These are phyloP conservation scores for Tilletiaria anomala DNA, from an alignment of 1,284 basidiomycete species.

Conservation along the genomic window DNA sequence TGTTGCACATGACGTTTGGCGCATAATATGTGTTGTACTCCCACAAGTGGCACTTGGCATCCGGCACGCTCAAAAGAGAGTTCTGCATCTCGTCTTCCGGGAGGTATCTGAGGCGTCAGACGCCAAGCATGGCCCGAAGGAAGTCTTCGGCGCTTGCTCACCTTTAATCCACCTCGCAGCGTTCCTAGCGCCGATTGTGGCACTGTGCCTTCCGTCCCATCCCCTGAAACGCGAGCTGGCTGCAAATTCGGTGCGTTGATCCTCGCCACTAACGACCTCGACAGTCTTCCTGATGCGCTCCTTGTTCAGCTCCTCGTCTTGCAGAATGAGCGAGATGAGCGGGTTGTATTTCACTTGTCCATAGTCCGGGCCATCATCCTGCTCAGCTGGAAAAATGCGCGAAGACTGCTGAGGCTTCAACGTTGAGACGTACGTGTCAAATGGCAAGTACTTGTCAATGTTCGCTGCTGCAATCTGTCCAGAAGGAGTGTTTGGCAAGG, in stretches of 20 bases:
- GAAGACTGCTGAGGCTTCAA: not conserved
- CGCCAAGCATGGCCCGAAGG: too few relatives aligned
- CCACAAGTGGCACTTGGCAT: slow-evolving; percentile 7
- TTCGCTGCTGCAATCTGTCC: not conserved
- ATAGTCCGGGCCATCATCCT: not conserved
- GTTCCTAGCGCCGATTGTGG: slow-evolving; percentile 11
- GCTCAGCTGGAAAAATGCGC: not conserved
- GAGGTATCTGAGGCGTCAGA: too few relatives aligned
- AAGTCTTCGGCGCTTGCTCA: too few relatives aligned
- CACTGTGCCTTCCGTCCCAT: slow-evolving; percentile 16
- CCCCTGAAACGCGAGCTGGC: not conserved
- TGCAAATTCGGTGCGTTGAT: slow-evolving; percentile 5
- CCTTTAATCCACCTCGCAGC: slow-evolving; percentile 13
- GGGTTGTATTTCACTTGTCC: not conserved
- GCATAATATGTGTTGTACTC: slow-evolving; percentile 13
- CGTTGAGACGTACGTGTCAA: not conserved
- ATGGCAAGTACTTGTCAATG: not conserved
- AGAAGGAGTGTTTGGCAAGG: not conserved
- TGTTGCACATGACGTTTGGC: slow-evolving; percentile 20
- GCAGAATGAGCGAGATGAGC: slow-evolving; percentile 9
- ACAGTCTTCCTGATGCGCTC: slow-evolving; percentile 8
- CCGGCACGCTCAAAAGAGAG: slow-evolving; percentile 6
- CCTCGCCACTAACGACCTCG: slow-evolving; percentile 16
- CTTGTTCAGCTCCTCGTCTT: slow-evolving; percentile 4
- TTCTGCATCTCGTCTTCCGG: slow-evolving; percentile 3